Base-by-base conservation (phyloP, 164 flowering plant genomes). In the Chimonanthus praecox region DNA sequence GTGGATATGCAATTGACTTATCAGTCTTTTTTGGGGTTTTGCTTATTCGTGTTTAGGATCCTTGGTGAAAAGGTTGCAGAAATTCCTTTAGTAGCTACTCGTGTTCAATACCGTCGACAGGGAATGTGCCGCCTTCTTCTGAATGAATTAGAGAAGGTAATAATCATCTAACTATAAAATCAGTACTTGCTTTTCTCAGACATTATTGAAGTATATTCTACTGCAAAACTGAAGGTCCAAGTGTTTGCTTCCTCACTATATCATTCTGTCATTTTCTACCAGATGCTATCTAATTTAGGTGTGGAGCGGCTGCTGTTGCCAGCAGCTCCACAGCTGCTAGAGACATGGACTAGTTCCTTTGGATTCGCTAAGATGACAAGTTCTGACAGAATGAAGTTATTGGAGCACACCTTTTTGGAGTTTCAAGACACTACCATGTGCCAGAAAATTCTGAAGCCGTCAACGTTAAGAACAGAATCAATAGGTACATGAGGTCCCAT, bases 101-200 rank as follows among this genome's bases (percentile, higher is more conserved):
- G 92, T 69, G 81, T 89, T 73, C 85, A 85, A 48, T 88, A 85
- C 74, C 99, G 98, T 47, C 83, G 84, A 44, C 88, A 74, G 50
- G 99, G 99, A 73, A 92, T 94, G 99, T 92, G 98, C 83, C 90
- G 86, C 33, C 77, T 87, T 69, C 74, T 95, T 65, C 79, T 96
- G 88, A 70, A 86, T 71, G 89, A 84, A 81, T 86, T 96, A 78
- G 97, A 92, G 81, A 73, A 73, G 75, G 75, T 73, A 51, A 54
- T 49, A 7, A 7, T 51, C 58, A 7, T 51, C 13, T 51, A 7
- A 7, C 58, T 13, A 51, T 51, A 7, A 7, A 51, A 7, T 51
- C 58, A 51, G 10, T 51, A 7, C 13, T 7, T 51, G 58, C 13
- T 51, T 7, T 7, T 13, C 7, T 51, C 58, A 51, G 58, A 51